Percentiles rank a stretch among this genome's conserved stretches.
These are phyloP conservation scores for Limtongia smithiae DNA, from an alignment of 805 yeast species.

Conservation along the genomic window DNA sequence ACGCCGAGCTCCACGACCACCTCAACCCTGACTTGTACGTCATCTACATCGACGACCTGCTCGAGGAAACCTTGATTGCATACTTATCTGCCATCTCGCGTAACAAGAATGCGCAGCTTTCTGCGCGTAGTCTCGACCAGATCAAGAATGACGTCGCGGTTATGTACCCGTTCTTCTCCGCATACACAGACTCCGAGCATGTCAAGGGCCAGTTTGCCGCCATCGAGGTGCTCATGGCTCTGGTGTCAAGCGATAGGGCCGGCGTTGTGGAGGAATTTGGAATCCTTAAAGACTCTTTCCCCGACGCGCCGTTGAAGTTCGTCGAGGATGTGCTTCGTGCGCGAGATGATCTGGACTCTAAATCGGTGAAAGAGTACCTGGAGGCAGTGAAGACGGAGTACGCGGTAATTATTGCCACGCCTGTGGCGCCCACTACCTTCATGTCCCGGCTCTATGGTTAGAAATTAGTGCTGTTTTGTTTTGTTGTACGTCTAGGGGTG, in stretches of 20 bases:
- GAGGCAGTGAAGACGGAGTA: constrained; percentile 24
- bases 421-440: constrained; percentile 9
- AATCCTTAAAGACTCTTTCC: constrained; percentile 62
- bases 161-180: constrained; percentile 52
- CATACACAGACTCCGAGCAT: constrained; percentile 41
- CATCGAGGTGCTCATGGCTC: constrained; percentile 59
- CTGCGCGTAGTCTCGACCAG: constrained; percentile 42
- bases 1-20: constrained; percentile 56
- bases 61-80: constrained; percentile 50
- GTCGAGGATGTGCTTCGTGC: constrained; percentile 58
- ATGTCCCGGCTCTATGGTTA: constrained; percentile 12
- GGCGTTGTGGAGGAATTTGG: constrained; percentile 47
- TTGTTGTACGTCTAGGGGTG: too few relatives aligned
- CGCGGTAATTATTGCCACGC: constrained; percentile 1
- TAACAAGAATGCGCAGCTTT: constrained; percentile 31
- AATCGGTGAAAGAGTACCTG: constrained; percentile 36
- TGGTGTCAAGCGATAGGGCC: constrained; percentile 42
- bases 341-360: constrained; percentile 40
- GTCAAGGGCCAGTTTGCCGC: constrained; percentile 53
- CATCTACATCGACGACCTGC: constrained; percentile 50
- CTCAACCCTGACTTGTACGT: constrained; percentile 55
- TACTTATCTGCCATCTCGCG: constrained; percentile 49
- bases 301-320: constrained; percentile 73
- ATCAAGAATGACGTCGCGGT: constrained; percentile 59
- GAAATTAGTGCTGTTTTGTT: background rate